These are phyloP conservation scores for Annulohypoxylon nitens DNA, from an alignment of 495 filamentous ascomycete genomes.

Conservation along the genomic window DNA sequence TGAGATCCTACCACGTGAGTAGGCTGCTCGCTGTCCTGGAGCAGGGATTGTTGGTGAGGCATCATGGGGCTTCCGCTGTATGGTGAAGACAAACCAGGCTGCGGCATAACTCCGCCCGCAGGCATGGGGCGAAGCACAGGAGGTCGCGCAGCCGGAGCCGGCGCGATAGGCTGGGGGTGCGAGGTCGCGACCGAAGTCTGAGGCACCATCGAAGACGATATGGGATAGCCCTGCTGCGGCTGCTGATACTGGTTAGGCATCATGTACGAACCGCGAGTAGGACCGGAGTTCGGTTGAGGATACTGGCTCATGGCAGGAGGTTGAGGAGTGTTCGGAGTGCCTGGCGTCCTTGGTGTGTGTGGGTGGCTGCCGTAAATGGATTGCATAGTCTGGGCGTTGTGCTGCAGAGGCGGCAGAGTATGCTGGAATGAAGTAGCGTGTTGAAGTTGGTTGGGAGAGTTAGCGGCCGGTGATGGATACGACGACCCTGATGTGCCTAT, in stretches of 20 bases:
- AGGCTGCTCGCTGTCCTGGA: conserved; percentile 69
- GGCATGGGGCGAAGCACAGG: conserved; percentile 72
- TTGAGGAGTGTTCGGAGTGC: conserved; percentile 72
- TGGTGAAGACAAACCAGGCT: conserved; percentile 62
- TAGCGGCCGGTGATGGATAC: conserved; percentile 65
- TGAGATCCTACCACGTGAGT: conserved; percentile 94
- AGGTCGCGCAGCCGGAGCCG: conserved; percentile 72
- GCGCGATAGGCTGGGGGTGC: conserved; percentile 79
- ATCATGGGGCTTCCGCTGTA: conserved; percentile 64
- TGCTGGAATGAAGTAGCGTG: conserved; percentile 70
- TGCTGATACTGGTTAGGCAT: conserved; percentile 67
- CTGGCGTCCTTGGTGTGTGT: conserved; percentile 72
- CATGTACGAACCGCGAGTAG: conserved; percentile 65
- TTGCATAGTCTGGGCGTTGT: conserved; percentile 73
- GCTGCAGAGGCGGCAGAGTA: conserved; percentile 79
- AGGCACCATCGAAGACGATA: conserved; percentile 73
- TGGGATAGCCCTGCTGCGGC: conserved; percentile 69
- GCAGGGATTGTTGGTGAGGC: conserved; percentile 54
- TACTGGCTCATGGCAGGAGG: conserved; percentile 72
- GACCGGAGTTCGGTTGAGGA: conserved; percentile 68
- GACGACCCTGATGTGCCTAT: conserved; percentile 53
- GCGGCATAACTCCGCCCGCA: conserved; percentile 68
- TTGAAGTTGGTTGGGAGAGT: conserved; percentile 71
- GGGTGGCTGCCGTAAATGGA: conserved; percentile 70
- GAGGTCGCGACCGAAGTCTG: conserved; percentile 73